phyloP scores from a whole-genome alignment of 305 asterid genomes.

The Fraxinus nigra region DNA sequence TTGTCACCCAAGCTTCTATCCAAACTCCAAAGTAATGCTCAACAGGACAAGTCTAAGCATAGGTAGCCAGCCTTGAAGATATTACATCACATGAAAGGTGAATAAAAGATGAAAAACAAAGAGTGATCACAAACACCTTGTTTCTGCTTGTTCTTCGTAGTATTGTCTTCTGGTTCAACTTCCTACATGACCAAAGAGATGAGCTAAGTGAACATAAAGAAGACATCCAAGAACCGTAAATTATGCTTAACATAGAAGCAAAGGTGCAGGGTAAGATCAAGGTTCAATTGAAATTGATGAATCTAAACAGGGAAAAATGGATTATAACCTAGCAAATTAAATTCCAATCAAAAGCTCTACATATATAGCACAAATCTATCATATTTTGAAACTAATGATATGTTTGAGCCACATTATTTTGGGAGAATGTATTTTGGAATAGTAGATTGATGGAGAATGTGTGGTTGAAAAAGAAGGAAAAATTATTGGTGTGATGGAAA shows the following conservation, averaged over 20 bases:
- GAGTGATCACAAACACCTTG: constrained; percentile 43
- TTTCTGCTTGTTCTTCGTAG: constrained; percentile 42
- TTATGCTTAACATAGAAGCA: neutral
- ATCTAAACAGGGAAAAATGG: neutral
- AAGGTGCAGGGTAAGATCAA: neutral
- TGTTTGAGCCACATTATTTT: no score
- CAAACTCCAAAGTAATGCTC: neutral
- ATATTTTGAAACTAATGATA: neutral
- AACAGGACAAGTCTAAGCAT: neutral
- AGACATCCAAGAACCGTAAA: constrained; percentile 1
- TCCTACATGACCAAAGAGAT: constrained; percentile 40
- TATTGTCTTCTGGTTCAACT: constrained; percentile 35
- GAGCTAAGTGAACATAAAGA: constrained; percentile 14
- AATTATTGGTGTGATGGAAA: no score
- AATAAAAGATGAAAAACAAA: constrained; percentile 7
- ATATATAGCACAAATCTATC: neutral
- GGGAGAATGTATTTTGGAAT: no score
- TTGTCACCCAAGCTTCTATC: neutral
- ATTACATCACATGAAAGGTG: constrained; percentile 1
- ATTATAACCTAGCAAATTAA: neutral
- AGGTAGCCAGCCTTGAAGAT: constrained; percentile 6
- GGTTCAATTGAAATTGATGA: constrained; percentile 6
- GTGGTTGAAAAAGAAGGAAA: no score
- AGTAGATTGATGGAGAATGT: no score
- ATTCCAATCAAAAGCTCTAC: neutral